Percentiles rank a stretch among this genome's conserved stretches.
These are phyloP conservation scores for Teunomyces lycoperdinae DNA, from an alignment of 805 yeast genomes.

Conservation along the genomic window DNA sequence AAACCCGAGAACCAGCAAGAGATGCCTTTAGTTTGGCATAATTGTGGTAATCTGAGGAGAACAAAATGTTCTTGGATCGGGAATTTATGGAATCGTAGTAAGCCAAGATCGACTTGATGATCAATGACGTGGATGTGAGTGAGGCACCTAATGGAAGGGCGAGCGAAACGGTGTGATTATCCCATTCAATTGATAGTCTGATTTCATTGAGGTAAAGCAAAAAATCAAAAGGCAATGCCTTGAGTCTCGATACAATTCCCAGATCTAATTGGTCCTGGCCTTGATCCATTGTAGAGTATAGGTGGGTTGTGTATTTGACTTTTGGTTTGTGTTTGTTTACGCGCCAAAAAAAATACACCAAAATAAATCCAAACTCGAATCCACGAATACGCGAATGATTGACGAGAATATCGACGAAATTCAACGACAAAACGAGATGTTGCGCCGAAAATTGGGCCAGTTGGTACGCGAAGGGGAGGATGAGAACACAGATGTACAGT, in stretches of 20 bases:
- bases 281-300: not conserved
- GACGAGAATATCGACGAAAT: slow-evolving; percentile 8
- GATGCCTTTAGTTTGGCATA: slow-evolving; percentile 28
- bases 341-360: not conserved
- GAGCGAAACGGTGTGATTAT: slow-evolving; percentile 27
- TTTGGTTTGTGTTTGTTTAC: slow-evolving; percentile 2
- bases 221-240: slow-evolving; percentile 33
- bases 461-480: slow-evolving; percentile 10
- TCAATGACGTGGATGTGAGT: slow-evolving; percentile 16
- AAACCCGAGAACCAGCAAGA: slow-evolving; percentile 3
- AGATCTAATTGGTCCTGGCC: slow-evolving; percentile 1
- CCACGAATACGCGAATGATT: not conserved
- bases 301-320: not conserved
- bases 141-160: slow-evolving; percentile 31
- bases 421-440: slow-evolving; percentile 8
- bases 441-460: slow-evolving; percentile 5
- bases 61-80: slow-evolving; percentile 30
- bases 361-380: not conserved
- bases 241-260: slow-evolving; percentile 28
- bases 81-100: slow-evolving; percentile 26
- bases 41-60: slow-evolving; percentile 32
- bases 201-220: slow-evolving; percentile 34
- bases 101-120: slow-evolving; percentile 19
- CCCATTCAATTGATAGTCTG: slow-evolving; percentile 42
- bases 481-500: slow-evolving; percentile 1